Percentiles rank a stretch among this genome's conserved stretches.
Conservation (phyloP, 2,329 filamentous ascomycete genomes). For the Huntiella decipiens region DNA sequence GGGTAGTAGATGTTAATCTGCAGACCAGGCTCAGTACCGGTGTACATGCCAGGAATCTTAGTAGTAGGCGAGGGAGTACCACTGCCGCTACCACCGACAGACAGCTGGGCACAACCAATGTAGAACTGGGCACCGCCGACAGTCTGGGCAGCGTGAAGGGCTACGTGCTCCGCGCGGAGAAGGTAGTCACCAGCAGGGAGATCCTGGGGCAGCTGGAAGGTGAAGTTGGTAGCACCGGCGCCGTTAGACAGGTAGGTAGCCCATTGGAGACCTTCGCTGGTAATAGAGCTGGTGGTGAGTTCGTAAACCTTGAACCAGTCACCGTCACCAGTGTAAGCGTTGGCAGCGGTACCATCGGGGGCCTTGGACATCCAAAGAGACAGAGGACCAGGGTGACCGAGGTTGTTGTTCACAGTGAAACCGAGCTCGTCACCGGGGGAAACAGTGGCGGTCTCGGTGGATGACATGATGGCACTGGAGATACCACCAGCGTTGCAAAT, state of each 20-base stretch:
- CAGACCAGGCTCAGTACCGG: constrained; percentile 36
- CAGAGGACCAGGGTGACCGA: constrained; percentile 22
- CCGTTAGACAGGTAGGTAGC: constrained; percentile 24
- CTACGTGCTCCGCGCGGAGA: constrained; percentile 36
- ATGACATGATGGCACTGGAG: constrained; percentile 5
- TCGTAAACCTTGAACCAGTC: constrained; percentile 23
- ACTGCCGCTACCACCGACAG: constrained; percentile 24
- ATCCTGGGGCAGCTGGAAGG: constrained; percentile 25
- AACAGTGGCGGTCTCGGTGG: constrained; percentile 18
- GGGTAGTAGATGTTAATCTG: constrained; percentile 36
- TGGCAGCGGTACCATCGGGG: constrained; percentile 18
- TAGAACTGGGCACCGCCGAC: constrained; percentile 29
- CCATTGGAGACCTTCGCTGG: constrained; percentile 11
- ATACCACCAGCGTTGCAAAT: constrained; percentile 14
- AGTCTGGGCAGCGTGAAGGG: constrained; percentile 23
- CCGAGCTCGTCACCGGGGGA: constrained; percentile 22
- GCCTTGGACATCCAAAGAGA: constrained; percentile 21
- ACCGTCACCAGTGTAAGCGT: constrained; percentile 18
- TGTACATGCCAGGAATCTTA: constrained; percentile 36
- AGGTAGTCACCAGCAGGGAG: constrained; percentile 33
- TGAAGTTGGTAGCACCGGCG: constrained; percentile 25
- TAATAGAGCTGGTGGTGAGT: constrained; percentile 11
- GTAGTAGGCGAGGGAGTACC: constrained; percentile 25
- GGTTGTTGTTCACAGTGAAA: constrained; percentile 20
- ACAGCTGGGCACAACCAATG: constrained; percentile 31